A percentile compares a stretch with the other conserved stretches of the same genome.
phyloP scores from a whole-genome alignment of 31 red algal genomes.

The Asparagopsis taxiformis region DNA sequence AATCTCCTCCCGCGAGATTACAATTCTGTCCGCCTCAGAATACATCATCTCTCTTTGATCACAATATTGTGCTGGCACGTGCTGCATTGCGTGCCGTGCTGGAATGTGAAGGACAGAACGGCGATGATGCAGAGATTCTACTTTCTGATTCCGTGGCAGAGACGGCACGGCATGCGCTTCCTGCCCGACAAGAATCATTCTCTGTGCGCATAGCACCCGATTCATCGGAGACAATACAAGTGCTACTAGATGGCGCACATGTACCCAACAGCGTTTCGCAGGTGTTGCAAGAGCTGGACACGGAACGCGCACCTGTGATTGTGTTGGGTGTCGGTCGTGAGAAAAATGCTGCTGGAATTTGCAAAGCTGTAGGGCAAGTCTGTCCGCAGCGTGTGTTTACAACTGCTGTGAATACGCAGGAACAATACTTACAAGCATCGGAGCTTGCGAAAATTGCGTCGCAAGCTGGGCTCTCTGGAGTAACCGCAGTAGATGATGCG shows the following conservation, averaged over 20 bases:
- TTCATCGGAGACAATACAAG: slow-evolving; percentile 5
- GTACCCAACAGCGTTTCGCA: slow-evolving; percentile 56
- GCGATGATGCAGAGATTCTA: slow-evolving; percentile 5
- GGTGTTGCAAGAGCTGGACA: slow-evolving; percentile 22
- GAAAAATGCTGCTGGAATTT: slow-evolving; percentile 79
- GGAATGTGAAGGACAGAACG: background rate
- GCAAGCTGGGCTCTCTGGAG: background rate
- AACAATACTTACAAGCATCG: slow-evolving; percentile 27
- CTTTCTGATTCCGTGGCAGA: slow-evolving; percentile 9
- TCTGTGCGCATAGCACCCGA: background rate
- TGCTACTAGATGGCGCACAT: slow-evolving; percentile 91
- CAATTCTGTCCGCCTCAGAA: slow-evolving; percentile 15
- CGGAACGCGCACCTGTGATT: slow-evolving; percentile 29
- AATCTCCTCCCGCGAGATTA: slow-evolving; percentile 12
- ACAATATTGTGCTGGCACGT: slow-evolving; percentile 7
- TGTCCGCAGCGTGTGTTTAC: slow-evolving; percentile 40
- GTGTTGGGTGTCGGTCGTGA: slow-evolving; percentile 75
- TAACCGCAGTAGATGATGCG: background rate
- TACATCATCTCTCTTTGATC: slow-evolving; percentile 5
- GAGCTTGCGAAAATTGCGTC: slow-evolving; percentile 16
- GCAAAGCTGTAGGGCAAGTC: slow-evolving; percentile 21
- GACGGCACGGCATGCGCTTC: slow-evolving; percentile 26
- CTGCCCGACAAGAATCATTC: slow-evolving; percentile 79
- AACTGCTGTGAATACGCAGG: slow-evolving; percentile 37
- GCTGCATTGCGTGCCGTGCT: slow-evolving; percentile 22